Base-by-base conservation (phyloP, 139 green algal genomes). In the Spirogloea muscicola region DNA sequence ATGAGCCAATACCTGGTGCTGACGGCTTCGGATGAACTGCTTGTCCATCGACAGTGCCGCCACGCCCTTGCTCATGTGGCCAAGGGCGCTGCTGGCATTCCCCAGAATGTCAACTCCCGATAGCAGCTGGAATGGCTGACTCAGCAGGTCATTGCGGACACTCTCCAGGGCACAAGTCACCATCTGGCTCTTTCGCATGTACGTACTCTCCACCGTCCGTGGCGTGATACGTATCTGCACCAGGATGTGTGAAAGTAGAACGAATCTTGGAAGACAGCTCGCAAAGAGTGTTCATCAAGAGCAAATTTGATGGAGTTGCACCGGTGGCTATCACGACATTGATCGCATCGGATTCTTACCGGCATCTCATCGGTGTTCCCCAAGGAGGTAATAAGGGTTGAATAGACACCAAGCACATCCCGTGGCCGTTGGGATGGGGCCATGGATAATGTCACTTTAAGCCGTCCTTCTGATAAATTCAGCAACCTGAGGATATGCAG, bases 21-120 rank as follows among this genome's bases (percentile, higher is more conserved):
- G 64, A 3, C 74, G 74, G 34, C 74, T 80, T 34, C 74, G 73
- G 51, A 84, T 76, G 46, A 79, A 84, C 36, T 73, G 49, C 25
- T 79, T 69, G 37, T 84, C 78, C 75, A 84, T 69, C 10, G 75
- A 79, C 4, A 84, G 49, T 27, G 18, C 51, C 0, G 78, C 78
- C n/a, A 78, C 52, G 18, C 36, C 49, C 39, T 84, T 66, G 41
- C 61, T 77, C 4, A 84, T 31, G 40, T 77, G 33, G 25, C 61
- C 64, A 7, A 83, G 25, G 0, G 39, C 37, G 10, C 39, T 62
- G 40, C 29, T 57, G 6, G 76, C 68, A 44, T 83, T 83, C 43
- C 59, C 74, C 58, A 83, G 61, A 18, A 83, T 31, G 58, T 77
- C 68, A 29, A 82, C 34, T 16, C 74, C 74, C 25, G 46, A 44